Conservation (phyloP, 176 grass and related monocot species). For the Elymus sibiricus region DNA sequence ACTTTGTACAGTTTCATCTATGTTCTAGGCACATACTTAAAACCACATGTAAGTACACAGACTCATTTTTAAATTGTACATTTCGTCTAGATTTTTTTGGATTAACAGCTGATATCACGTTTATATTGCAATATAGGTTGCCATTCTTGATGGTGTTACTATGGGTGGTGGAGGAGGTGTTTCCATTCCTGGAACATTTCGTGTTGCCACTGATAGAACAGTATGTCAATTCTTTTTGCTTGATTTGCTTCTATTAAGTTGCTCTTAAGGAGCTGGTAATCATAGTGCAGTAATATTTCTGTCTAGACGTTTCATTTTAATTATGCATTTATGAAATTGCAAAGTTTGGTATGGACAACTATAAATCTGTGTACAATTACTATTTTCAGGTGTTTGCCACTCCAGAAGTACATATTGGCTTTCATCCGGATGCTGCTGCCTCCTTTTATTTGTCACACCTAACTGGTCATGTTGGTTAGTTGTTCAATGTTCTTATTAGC, state of each 20-base stretch:
- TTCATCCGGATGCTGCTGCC: slow-evolving; percentile 94
- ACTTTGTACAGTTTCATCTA: slow-evolving; percentile 90
- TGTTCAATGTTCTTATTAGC: not conserved
- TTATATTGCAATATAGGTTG: slow-evolving; percentile 52
- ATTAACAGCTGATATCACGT: not conserved
- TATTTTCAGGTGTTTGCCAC: slow-evolving; percentile 82
- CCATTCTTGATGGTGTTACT: slow-evolving; percentile 86
- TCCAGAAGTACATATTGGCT: slow-evolving; percentile 96
- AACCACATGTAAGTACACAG: slow-evolving; percentile 82
- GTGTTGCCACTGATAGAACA: slow-evolving; percentile 86
- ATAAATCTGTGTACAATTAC: not conserved
- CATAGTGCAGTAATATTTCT: not conserved
- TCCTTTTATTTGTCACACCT: slow-evolving; percentile 96
- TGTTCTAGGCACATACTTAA: slow-evolving; percentile 87
- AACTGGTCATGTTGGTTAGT: slow-evolving; percentile 89
- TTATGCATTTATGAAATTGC: not conserved
- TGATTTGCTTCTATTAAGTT: slow-evolving; percentile 6
- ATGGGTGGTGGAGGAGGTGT: slow-evolving; percentile 94
- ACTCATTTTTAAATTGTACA: not conserved
- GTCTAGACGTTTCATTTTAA: not conserved
- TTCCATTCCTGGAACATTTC: slow-evolving; percentile 96
- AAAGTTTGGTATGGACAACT: not conserved
- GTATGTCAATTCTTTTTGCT: slow-evolving; percentile 37
- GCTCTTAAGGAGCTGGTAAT: not conserved
- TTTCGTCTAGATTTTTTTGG: slow-evolving; percentile 12